Evolutionary conservation across 176 grass and related monocot genomes (phyloP), one percentile per base, ranked within the genome.

Genomic region (Pontederia paniculata): DNA sequence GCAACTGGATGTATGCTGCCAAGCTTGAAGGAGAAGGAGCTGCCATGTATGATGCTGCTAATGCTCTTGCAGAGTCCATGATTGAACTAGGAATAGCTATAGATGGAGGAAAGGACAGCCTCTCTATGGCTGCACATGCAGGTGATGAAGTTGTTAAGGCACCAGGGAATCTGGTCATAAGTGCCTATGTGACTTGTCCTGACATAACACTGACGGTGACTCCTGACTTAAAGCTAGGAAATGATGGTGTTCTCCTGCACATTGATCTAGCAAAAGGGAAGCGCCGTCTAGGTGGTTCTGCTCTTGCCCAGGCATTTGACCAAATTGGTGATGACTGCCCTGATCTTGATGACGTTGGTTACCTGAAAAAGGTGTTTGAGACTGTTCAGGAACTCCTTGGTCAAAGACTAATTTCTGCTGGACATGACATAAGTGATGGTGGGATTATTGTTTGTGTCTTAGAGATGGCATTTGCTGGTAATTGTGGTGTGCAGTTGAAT

Each of bases 1-100:
- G 91, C 14, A 96, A 96, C 42, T 89, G 91, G 82, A 96, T 96
- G 91, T 89, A 96, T 50, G 91, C 91, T 71, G 82, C 91, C 23
- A 89, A 96, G 66, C 71, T 89, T 46, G 86, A 96, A 37, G 91
- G 86, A 25, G 82, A 96, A 76, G 91, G 91, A 42, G 86, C 91
- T 18, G 77, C 73, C 58, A 89, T 87, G 91, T 89, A 96, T 71
- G 86, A 79, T 81, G 82, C 79, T 60, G 91, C 86, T 44, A 76
- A 84, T 64, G 76, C 85, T 50, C 57, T 96, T 51, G 78, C 74
- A 49, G 80, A 96, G 19, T 87, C 84, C 74, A 87, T 96, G 91
- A 89, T 89, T 73, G 67, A 87, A 72, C 83, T 87, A 66, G 91
- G 91, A 50, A 86, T 90, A 68, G 82, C 86, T 31, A 96, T 89